A percentile compares a stretch with the other conserved stretches of the same genome.
Evolutionary conservation across 164 flowering plant species (phyloP).

Genomic region (Euptelea pleiosperma): DNA sequence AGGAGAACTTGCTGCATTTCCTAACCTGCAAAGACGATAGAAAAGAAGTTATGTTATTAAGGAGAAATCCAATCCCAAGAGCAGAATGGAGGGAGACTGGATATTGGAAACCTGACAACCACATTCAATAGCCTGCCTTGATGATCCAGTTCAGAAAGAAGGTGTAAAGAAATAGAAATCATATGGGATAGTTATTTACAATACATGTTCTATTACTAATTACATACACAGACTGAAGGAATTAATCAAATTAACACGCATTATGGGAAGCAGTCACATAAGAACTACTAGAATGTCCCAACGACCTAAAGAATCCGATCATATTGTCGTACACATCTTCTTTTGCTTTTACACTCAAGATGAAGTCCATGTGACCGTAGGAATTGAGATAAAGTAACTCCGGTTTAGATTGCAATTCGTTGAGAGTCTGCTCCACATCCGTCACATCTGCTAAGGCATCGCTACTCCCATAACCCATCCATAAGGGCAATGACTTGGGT

Average conservation of each 20-base stretch:
- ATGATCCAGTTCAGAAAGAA: neutral
- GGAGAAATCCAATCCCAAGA: too few relatives aligned
- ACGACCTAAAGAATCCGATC: conserved; percentile 65
- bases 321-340: conserved; percentile 62
- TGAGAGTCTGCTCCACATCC: conserved; percentile 68
- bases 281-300: conserved; percentile 37
- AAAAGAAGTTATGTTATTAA: too few relatives aligned
- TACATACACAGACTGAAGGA: neutral
- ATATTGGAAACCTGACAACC: neutral
- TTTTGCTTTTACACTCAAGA: conserved; percentile 53
- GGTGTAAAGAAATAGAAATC: neutral
- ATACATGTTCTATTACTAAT: neutral
- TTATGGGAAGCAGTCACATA: conserved; percentile 11
- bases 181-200: neutral
- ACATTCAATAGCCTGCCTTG: neutral
- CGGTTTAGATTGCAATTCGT: conserved; percentile 55
- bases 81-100: neutral
- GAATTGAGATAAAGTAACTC: conserved; percentile 66
- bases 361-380: conserved; percentile 85
- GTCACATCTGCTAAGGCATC: conserved; percentile 72
- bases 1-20: neutral
- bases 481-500: conserved; percentile 73
- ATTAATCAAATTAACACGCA: neutral
- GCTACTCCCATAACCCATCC: conserved; percentile 89
- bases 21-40: too few relatives aligned